Base-by-base conservation (phyloP, 164 flowering plant genomes). In the Macadamia integrifolia region DNA sequence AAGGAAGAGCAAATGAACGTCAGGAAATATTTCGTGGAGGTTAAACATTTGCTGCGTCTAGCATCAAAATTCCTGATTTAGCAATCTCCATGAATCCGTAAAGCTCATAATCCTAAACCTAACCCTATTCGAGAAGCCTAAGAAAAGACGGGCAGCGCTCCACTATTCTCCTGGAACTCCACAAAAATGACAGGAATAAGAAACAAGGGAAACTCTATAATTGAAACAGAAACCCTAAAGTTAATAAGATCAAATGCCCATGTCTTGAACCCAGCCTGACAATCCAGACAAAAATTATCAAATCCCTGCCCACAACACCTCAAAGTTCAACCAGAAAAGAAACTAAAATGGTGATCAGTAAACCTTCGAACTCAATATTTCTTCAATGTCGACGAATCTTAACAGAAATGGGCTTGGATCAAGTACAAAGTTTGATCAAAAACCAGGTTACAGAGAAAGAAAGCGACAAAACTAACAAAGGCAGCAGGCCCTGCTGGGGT, bases 381-480 rank as follows among this genome's bases (percentile, higher is more conserved):
- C 60, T 60, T 68, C 65, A 68, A 61, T 61, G 50, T 61, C 60
- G 58, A 61, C 71, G 65, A 61, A 68, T 52, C 50, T 18, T 35
- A 10, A 46, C 15, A 28, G 29, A 48, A 68, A 14, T 7, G 48
- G 62, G 42, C 48, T 43, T 30, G 55, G 55, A 44, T 67, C 70
- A 46, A 28, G 17, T 9, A 28, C 65, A 50, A 3, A 35, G 59
- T 68, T 61, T 48, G 65, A 61, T 50, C 65, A 52, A 32, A 6
- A 35, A 12, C 9, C 9, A 23, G 11, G 5, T 31, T 57, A 49
- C 42, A 66, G 8, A 13, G 40, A 35, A 35, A 35, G 23, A 23
- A 23, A 23, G 23, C 23, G 23, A 23, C 23, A 10, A 46, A 15
- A 6, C 42, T 23, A 43, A 40, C 3, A 17, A 57, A 15, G 8